Base-by-base conservation (phyloP, 2,329 filamentous ascomycete genomes). In the Cladosporium sp. region DNA sequence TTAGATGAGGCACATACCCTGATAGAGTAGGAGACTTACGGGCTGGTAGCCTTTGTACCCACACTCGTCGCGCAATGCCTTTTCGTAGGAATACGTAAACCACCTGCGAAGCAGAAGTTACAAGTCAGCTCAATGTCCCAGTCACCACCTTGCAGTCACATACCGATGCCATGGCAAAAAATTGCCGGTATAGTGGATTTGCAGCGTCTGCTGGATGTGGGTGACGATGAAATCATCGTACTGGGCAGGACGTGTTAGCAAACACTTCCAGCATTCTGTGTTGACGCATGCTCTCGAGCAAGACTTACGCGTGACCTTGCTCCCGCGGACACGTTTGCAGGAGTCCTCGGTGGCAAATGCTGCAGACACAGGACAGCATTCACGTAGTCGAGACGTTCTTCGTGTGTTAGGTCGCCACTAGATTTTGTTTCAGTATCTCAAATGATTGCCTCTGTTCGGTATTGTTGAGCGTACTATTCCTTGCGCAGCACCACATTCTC, bases 21-120 rank as follows among this genome's bases (percentile, higher is more conserved):
- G 24, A 24, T 24, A 24, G 15, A 26, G 10, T 21, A 7, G 11
- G 1, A 30, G 10, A 44, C 60, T 15, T 38, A 63, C 60, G 72
- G 80, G 80, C 54, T 79, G 77, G 54, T 75, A 75, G 60, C 79
- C 80, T 7, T 69, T 76, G 65, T 81, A 82, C 38, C 78, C 79
- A 60, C 80, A 82, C 66, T 82, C 80, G 65, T 81, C 80, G 12
- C 73, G 74, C 2, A 82, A 72, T 1, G 78, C 77, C 65, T 79
- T 73, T 63, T 82, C 80, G 68, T 80, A 81, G 0, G 76, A 71
- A 73, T 80, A 78, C 5, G 74, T 76, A 66, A 78, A 80, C 69
- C 80, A 80, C 8, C 41, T 47, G n/a, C n/a, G n/a, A 2, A 21
- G n/a, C n/a, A 47, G 41, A 21, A 44, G 3, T n/a, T 44, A 15